Conservation (phyloP, 495 filamentous ascomycete genomes). For the Apodospora peruviana region DNA sequence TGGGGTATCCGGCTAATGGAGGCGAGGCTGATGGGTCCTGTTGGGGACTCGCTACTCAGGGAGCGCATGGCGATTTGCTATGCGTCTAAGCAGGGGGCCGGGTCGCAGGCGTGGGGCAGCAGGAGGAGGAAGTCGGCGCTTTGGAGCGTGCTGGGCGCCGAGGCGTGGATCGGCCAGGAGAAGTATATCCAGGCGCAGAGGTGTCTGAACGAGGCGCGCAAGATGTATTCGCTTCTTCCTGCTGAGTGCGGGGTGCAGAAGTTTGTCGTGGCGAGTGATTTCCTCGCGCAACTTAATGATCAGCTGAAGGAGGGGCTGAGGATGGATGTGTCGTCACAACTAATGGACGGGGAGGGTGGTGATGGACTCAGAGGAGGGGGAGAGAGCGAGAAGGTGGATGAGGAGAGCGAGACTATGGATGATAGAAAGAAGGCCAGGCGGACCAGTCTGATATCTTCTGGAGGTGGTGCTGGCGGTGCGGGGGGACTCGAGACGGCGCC, state of each 20-base stretch:
- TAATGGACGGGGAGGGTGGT: not conserved
- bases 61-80: slow-evolving; percentile 85
- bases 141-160: slow-evolving; percentile 80
- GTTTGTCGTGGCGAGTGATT: slow-evolving; percentile 55
- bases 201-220: slow-evolving; percentile 64
- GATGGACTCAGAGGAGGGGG: slow-evolving; percentile 6
- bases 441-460: slow-evolving; percentile 34
- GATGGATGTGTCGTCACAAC: slow-evolving; percentile 5
- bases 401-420: slow-evolving; percentile 54
- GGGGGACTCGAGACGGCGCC: slow-evolving; percentile 44
- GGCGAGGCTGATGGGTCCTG: slow-evolving; percentile 61
- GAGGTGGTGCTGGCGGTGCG: slow-evolving; percentile 17
- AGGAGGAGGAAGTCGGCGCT: slow-evolving; percentile 78
- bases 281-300: slow-evolving; percentile 57
- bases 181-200: slow-evolving; percentile 65
- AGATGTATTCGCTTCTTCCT: slow-evolving; percentile 58
- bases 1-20: slow-evolving; percentile 82
- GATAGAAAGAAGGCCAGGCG: slow-evolving; percentile 18
- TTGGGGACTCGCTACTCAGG: slow-evolving; percentile 72
- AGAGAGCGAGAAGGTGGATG: slow-evolving; percentile 41
- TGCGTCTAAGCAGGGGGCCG: slow-evolving; percentile 59
- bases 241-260: slow-evolving; percentile 48
- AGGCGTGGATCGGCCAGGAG: slow-evolving; percentile 70
- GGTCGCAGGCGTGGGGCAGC: slow-evolving; percentile 59
- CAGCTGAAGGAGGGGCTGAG: slow-evolving; percentile 50